Base-by-base conservation (phyloP, 306 rosid genomes). In the Trichosanthes truncata region DNA sequence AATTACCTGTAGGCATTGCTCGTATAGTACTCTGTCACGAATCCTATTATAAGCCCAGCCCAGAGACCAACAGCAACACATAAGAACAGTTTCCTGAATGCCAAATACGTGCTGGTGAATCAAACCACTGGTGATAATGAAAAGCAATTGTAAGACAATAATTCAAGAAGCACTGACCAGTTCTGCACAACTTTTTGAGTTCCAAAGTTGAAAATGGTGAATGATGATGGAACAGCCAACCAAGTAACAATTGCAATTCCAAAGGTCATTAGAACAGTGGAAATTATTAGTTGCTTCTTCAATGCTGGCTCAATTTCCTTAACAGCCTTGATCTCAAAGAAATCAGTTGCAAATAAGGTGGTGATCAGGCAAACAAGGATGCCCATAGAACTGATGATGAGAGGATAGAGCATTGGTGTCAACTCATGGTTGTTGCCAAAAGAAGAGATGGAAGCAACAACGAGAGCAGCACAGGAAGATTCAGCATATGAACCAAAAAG, bases 401-500 rank as follows among this genome's bases (percentile, higher is more conserved):
- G 97, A 75, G 99, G 99, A 84, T 79, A 95, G 18, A 95, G 57
- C 99, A 95, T 93, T 45, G 99, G 81, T 62, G 99, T 89, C 0
- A 81, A 87, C 85, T 95, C 96, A 15, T 95, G 99, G 82, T 95
- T 90, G 78, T 87, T 84, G 62, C 99, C 99, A 6, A 95, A 95
- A 18, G 99, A 95, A 43, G 99, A 95, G 81, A 95, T 95, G 81
- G 99, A 95, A 76, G 97, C 99, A 79, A 95, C 97, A 81, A 95
- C 96, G 45, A 95, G 97, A 46, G 99, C 99, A 75, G 99, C 99
- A 88, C 99, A 95, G 21, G 99, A 95, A 25, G 99, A 83, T 92
- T 95, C 99, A 1, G 99, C 99, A 77, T 95, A 91, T 20, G 99
- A 95, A 73, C 99, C 99, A 81, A 95, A 93, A 65, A 95, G 97